Conservation (phyloP, 1,139 yeast genomes). For the Sugiyamaella castrensis region DNA sequence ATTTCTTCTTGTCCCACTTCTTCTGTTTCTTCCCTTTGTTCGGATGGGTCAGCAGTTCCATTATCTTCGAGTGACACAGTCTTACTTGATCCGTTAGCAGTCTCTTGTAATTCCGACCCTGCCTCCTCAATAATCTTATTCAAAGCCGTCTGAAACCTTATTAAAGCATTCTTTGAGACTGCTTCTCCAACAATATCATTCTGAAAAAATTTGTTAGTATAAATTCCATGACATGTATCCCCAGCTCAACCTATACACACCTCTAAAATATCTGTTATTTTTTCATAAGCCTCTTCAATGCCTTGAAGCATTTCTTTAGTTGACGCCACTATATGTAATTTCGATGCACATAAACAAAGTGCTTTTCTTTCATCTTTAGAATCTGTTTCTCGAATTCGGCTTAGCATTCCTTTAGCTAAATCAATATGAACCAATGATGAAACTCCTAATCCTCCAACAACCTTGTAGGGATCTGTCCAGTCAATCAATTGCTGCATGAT, state of each 20-base stretch:
- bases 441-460: constrained; percentile 52
- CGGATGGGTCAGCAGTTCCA: no score
- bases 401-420: constrained; percentile 56
- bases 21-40: no score
- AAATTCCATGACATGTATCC: no score
- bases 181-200: constrained; percentile 16
- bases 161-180: constrained; percentile 17
- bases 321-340: constrained; percentile 43
- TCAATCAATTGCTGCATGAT: constrained; percentile 72
- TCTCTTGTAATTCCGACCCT: background rate
- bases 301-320: constrained; percentile 22
- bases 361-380: constrained; percentile 53
- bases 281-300: constrained; percentile 1
- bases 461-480: constrained; percentile 80
- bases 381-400: constrained; percentile 44
- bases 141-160: constrained; percentile 10
- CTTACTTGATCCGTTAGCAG: background rate
- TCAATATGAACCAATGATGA: constrained; percentile 56
- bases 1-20: no score
- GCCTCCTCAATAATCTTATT: constrained; percentile 14
- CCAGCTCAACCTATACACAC: no score
- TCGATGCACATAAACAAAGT: constrained; percentile 52
- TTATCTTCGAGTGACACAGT: no score
- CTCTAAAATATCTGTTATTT: constrained; percentile 36
- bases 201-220: no score